Evolutionary conservation across 306 rosid species (phyloP).

Genomic region (Vachellia collinsii): DNA sequence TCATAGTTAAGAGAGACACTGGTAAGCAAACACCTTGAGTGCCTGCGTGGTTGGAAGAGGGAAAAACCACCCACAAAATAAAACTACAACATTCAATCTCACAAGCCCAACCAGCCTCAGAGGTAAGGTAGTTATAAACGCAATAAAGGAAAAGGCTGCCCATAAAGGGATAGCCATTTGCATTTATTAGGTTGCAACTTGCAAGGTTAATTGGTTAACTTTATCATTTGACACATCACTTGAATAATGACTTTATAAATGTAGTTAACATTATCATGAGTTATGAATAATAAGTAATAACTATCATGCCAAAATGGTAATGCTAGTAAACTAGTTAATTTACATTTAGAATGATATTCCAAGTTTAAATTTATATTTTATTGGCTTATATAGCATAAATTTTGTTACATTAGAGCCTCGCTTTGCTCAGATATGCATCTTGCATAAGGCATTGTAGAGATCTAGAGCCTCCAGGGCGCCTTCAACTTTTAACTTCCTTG

Average conservation of each 20-base stretch:
- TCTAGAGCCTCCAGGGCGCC: neutral
- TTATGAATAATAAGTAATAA: no score
- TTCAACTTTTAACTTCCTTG: neutral
- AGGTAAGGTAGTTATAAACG: neutral
- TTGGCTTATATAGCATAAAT: neutral
- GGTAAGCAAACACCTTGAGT: neutral
- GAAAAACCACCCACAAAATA: neutral
- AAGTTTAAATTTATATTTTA: neutral
- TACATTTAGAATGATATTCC: neutral
- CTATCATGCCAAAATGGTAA: neutral
- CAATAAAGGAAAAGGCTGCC: neutral
- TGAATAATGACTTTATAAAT: neutral
- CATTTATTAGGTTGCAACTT: neutral
- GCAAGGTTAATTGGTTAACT: neutral
- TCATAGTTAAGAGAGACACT: neutral
- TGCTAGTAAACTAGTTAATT: neutral
- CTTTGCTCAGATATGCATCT: neutral
- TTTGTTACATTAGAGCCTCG: neutral
- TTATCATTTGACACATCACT: neutral
- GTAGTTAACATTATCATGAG: neutral
- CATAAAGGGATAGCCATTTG: neutral
- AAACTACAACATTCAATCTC: neutral
- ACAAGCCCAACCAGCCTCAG: neutral
- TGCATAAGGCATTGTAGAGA: neutral
- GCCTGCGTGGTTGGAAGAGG: neutral